Evolutionary conservation across 2,329 filamentous ascomycete species (phyloP).

Genomic region (Monosporascus cannonballus): DNA sequence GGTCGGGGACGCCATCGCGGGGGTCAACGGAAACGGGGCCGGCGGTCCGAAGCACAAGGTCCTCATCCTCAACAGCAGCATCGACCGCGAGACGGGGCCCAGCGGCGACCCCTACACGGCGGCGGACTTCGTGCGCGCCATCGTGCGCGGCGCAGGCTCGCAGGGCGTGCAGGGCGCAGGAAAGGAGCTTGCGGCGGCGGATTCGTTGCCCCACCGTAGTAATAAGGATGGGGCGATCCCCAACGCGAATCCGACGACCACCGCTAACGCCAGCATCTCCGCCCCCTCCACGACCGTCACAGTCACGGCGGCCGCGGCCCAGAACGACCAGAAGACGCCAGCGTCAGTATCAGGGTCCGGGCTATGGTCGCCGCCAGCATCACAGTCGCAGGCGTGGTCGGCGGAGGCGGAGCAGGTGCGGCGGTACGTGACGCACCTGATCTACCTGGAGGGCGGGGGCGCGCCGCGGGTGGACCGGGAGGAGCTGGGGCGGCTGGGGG

Average conservation of each 20-base stretch:
- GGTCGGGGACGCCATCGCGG: conserved; percentile 55
- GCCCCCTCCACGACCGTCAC: too few relatives aligned
- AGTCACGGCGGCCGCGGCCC: too few relatives aligned
- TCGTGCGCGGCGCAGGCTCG: conserved; percentile 62
- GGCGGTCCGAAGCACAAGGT: conserved; percentile 58
- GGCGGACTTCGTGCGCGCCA: conserved; percentile 74
- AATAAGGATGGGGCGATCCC: too few relatives aligned
- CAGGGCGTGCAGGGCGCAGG: conserved; percentile 41
- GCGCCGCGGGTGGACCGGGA: conserved; percentile 66
- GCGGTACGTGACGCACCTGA: conserved; percentile 74
- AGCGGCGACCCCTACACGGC: conserved; percentile 59
- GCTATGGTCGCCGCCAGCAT: background rate
- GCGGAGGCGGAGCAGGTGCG: conserved; percentile 36
- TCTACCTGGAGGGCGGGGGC: conserved; percentile 68
- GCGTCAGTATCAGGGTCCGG: too few relatives aligned
- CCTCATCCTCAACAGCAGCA: conserved; percentile 74
- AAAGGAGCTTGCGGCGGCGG: too few relatives aligned
- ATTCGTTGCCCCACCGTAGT: too few relatives aligned
- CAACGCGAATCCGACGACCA: too few relatives aligned
- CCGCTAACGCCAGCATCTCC: too few relatives aligned
- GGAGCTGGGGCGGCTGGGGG: conserved; percentile 58
- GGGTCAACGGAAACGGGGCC: background rate
- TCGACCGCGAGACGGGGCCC: conserved; percentile 84
- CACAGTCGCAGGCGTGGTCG: conserved; percentile 11
- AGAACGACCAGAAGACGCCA: too few relatives aligned